Percentiles rank a stretch among this genome's conserved stretches.
phyloP scores from a whole-genome alignment of 768 basidiomycete species.

The Collybia nuda region DNA sequence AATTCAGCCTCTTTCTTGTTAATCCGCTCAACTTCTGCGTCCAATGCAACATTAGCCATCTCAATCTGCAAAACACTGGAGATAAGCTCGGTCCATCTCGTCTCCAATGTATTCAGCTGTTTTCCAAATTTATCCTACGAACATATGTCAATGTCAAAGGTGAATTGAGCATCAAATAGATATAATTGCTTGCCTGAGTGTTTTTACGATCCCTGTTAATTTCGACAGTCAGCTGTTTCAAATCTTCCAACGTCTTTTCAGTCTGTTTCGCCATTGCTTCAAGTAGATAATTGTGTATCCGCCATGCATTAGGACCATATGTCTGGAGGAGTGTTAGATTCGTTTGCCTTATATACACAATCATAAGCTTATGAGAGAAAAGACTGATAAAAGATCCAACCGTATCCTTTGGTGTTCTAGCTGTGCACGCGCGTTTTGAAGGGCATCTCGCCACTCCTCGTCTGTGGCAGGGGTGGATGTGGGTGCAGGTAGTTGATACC shows the following conservation, averaged over 20 bases:
- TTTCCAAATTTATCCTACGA: slow-evolving; percentile 72
- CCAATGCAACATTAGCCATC: slow-evolving; percentile 90
- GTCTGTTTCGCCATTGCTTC: slow-evolving; percentile 74
- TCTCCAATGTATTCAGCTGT: slow-evolving; percentile 81
- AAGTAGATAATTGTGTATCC: slow-evolving; percentile 85
- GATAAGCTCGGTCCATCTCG: slow-evolving; percentile 90
- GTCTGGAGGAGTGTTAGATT: slow-evolving; percentile 82
- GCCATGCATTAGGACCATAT: slow-evolving; percentile 90
- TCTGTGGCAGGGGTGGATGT: slow-evolving; percentile 60
- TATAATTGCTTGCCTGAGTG: slow-evolving; percentile 54
- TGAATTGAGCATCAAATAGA: slow-evolving; percentile 1
- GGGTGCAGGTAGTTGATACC: slow-evolving; percentile 77
- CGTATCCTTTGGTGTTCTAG: slow-evolving; percentile 83
- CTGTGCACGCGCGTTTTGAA: slow-evolving; percentile 79
- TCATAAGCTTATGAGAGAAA: slow-evolving; percentile 1
- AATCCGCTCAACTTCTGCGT: slow-evolving; percentile 71
- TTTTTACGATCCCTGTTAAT: slow-evolving; percentile 91
- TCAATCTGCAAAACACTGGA: slow-evolving; percentile 91
- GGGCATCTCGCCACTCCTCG: slow-evolving; percentile 72
- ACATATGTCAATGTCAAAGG: not conserved
- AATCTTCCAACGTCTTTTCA: slow-evolving; percentile 72
- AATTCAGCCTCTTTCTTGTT: slow-evolving; percentile 63
- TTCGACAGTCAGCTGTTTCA: slow-evolving; percentile 77
- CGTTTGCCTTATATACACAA: slow-evolving; percentile 55
- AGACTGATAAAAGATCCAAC: slow-evolving; percentile 35